These are phyloP conservation scores for Begonia fuchsioides DNA, from an alignment of 306 rosid genomes.

Conservation along the genomic window DNA sequence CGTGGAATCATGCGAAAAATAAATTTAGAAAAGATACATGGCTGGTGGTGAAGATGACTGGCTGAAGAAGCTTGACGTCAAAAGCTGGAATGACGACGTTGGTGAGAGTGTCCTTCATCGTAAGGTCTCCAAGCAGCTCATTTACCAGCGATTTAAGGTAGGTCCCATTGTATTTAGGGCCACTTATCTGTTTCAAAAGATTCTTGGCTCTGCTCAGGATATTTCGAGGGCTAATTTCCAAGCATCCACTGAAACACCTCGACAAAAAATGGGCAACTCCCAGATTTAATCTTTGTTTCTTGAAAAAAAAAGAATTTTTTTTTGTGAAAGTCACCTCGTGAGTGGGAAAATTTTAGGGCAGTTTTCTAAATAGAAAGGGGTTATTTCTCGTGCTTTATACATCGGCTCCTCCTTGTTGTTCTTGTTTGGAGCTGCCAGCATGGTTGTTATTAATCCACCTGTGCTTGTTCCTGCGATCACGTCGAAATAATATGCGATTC, in stretches of 20 bases:
- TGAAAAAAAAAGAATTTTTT: not conserved
- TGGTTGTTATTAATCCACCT: constrained; percentile 21
- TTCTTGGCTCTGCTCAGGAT: constrained; percentile 1
- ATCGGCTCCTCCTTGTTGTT: constrained; percentile 10
- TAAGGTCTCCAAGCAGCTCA: constrained; percentile 20
- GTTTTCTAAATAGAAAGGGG: constrained; percentile 10
- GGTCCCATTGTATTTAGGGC: constrained; percentile 36
- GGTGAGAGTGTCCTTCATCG: constrained; percentile 22
- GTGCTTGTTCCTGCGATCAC: constrained; percentile 33
- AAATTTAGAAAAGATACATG: constrained; percentile 11
- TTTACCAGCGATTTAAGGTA: constrained; percentile 15
- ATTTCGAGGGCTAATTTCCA: constrained; percentile 7
- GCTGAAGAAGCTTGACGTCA: constrained; percentile 28
- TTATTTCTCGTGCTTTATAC: constrained; percentile 14
- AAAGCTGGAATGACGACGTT: constrained; percentile 25
- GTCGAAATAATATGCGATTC: constrained; percentile 26
- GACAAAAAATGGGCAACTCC: constrained; percentile 19
- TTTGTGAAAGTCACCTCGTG: constrained; percentile 1
- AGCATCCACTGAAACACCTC: constrained; percentile 16
- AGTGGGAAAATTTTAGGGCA: constrained; percentile 14
- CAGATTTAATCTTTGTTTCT: constrained; percentile 15
- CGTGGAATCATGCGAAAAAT: no score
- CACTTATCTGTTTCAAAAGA: constrained; percentile 1
- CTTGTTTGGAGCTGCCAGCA: constrained; percentile 25
- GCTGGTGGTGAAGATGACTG: constrained; percentile 23